Evolutionary conservation across 2,329 filamentous ascomycete genomes (phyloP).

Genomic region (Lecanicillium sp.): DNA sequence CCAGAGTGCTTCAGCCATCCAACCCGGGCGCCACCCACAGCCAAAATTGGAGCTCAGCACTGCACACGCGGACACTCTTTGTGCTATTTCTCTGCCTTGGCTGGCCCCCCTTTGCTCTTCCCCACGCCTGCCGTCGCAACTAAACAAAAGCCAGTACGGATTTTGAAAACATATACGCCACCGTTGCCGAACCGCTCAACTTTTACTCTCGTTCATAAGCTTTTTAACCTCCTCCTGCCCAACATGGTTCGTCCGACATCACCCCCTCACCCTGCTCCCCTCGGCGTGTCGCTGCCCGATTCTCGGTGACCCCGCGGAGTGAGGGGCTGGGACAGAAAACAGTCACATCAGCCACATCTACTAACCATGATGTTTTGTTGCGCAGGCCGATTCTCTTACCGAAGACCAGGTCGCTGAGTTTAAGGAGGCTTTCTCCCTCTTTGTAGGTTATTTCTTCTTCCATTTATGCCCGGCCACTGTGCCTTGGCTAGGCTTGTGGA

Average conservation of each 20-base stretch:
- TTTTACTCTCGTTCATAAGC: constrained; percentile 4
- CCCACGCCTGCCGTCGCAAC: constrained; percentile 11
- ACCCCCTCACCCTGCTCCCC: background rate
- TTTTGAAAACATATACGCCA: background rate
- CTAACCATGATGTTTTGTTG: constrained; percentile 21
- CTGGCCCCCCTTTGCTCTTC: constrained; percentile 10
- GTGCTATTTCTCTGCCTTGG: constrained; percentile 8
- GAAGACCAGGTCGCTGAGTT: constrained; percentile 99
- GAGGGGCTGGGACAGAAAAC: constrained; percentile 23
- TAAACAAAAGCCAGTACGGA: background rate
- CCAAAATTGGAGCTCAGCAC: background rate
- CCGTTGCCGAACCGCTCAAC: background rate
- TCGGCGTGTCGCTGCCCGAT: background rate
- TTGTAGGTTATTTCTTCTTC: constrained; percentile 60
- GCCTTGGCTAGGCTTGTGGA: constrained; percentile 1
- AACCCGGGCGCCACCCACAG: background rate
- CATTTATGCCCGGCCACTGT: constrained; percentile 2
- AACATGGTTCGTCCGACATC: constrained; percentile 8
- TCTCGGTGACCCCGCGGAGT: constrained; percentile 16
- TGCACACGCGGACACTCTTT: background rate
- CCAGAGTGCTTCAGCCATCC: no score
- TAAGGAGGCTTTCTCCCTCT: constrained; percentile 99
- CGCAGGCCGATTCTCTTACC: constrained; percentile 94
- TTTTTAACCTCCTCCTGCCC: background rate
- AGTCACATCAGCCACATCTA: constrained; percentile 5